Evolutionary conservation across 2,329 filamentous ascomycete genomes (phyloP), one percentile per base, ranked within the genome.

Genomic region (Fusarium torreyae): DNA sequence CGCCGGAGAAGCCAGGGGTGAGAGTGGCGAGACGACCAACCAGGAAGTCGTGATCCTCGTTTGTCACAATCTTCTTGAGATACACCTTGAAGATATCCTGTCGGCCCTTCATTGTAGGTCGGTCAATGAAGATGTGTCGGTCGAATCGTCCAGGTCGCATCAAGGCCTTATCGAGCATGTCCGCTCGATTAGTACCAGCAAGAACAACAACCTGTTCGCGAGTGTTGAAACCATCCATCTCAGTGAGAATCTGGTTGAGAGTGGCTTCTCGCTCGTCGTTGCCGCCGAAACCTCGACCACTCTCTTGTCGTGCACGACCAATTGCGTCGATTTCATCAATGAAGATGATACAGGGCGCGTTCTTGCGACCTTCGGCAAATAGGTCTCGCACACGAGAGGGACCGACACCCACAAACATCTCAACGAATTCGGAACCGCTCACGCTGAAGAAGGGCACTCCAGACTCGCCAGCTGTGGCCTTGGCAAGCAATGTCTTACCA

Each of bases 211-310:
- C 93, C 82, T 98, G 95, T 76, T 98, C 95, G 3, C 91, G 89
- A 9, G 95, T 98, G 81, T 98, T 98, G 89, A 98, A 98, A 61
- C 95, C 96, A 78, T 99, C 96, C 96, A 99, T 99, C 80, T 99
- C 96, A 1, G 96, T 99, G 55, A 99, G 85, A 66, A 99, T 98
- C 82, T 99, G 96, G 81, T 99, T 99, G 28, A 99, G 89, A 0
- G 96, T 99, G 48, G 93, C 93, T 82, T 99, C 96, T 66, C 96
- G 92, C 83, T 99, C 96, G 77, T 99, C 96, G 77, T 98, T 98
- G 66, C 96, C 96, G 69, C 95, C 94, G 39, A 92, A 92, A 61
- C 83, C 82, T 46, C 77, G 75, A 69, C 91, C 92, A 36, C 91
- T 89, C 77, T 97, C 97, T 22, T 91, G 86, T 82, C 96, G 89